Conservation (phyloP, 2,329 filamentous ascomycete genomes). For the Alternaria consortialis region DNA sequence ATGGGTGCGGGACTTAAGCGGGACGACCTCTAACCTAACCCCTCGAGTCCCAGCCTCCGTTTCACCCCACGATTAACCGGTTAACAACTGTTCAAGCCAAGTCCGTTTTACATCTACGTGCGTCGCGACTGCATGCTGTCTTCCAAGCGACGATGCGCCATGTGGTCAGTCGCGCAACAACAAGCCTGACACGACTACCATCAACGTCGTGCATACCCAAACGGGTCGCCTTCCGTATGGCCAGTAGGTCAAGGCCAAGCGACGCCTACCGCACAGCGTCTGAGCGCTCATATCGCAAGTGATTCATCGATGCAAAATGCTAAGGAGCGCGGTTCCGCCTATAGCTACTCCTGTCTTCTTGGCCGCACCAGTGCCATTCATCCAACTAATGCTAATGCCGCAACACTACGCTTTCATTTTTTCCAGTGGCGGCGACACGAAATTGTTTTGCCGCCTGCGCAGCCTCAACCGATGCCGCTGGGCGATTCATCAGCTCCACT, state of each 20-base stretch:
- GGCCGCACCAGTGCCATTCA: conserved; percentile 1
- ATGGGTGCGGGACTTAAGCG: conserved; percentile 2
- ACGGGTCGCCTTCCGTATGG: conserved; percentile 18
- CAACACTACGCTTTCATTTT: conserved; percentile 14
- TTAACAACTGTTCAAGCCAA: conserved; percentile 6
- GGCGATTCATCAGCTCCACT: conserved; percentile 6
- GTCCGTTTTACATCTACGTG: not conserved
- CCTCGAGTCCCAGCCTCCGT: conserved; percentile 6
- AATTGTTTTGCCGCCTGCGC: conserved; percentile 16
- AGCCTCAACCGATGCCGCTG: conserved; percentile 19
- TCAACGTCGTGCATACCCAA: conserved; percentile 13
- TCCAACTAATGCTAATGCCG: conserved; percentile 5
- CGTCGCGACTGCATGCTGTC: not conserved
- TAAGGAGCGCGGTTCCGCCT: not conserved
- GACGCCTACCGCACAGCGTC: conserved; percentile 19
- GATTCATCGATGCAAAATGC: conserved; percentile 1
- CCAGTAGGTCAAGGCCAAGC: conserved; percentile 30
- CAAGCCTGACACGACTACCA: conserved; percentile 1
- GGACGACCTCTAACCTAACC: conserved; percentile 4
- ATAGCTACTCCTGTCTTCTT: conserved; percentile 16
- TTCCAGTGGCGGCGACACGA: conserved; percentile 11
- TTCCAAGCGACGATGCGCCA: conserved; percentile 8
- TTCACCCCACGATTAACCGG: conserved; percentile 8
- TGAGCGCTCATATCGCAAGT: conserved; percentile 24
- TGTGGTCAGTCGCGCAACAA: conserved; percentile 8